Evolutionary conservation across 2,329 filamentous ascomycete species (phyloP), one percentile per base, ranked within the genome.

Genomic region (Exutisphaerella laricina): DNA sequence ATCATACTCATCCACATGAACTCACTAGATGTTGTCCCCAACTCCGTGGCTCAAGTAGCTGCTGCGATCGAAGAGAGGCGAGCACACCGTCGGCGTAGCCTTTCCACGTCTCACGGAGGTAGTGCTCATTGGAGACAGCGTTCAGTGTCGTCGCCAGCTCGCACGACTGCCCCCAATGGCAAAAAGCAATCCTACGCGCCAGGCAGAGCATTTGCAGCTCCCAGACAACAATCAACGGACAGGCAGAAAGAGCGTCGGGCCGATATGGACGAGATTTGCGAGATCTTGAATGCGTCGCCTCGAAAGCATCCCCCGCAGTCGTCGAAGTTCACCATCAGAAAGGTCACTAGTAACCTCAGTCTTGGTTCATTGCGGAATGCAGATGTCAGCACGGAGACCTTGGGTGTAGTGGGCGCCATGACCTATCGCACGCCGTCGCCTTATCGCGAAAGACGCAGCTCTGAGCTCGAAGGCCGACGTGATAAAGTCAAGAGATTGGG

Each of bases 1-100:
- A 72, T 78, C 41, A 73, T 74, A 3, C 65, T 78, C 39, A 73
- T 78, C 28, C 74, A 76, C 51, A 76, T 77, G 66, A 77, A 76
- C 48, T 76, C 74, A 1, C 64, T 78, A 31, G 74, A 78, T 43
- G 71, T 77, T 5, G 66, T 75, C 6, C 74, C 74, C 13, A 77
- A 77, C 42, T 71, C 70, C 1, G 70, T 73, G 5, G 73, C 72
- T 4, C 73, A 76, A 58, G 74, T 77, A 2, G 72, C 74, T 21
- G 70, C 72, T 18, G 72, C 73, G 3, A 74, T 76, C 17, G 72
- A 76, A 56, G 71, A 75, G 46, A 75, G 74, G 54, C 59, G 49
- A 28, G 48, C 43, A 20, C 48, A 54, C 32, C 49, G 44, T 23
- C 49, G 48, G 31, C 29, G 38, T 32, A 39, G 35, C 14, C 50